Conservation (phyloP, 2,329 filamentous ascomycete species). For the Venturia effusa region DNA sequence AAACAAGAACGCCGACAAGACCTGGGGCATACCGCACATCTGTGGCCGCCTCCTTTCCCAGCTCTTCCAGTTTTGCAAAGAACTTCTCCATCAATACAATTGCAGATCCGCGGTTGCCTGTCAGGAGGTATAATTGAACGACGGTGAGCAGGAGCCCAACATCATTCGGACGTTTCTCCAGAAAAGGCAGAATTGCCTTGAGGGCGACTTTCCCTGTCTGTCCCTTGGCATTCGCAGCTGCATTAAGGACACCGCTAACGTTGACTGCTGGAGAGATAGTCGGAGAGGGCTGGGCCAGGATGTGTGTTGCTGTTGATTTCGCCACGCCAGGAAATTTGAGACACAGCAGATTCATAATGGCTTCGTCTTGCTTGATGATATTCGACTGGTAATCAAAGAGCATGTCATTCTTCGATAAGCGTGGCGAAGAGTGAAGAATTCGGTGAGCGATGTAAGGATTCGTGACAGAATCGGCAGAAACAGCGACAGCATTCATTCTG, state of each 20-base stretch:
- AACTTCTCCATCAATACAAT: conserved; percentile 66
- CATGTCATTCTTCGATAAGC: conserved; percentile 46
- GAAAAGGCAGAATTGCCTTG: conserved; percentile 55
- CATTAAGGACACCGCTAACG: conserved; percentile 53
- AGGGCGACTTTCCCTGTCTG: conserved; percentile 55
- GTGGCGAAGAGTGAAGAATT: conserved; percentile 44
- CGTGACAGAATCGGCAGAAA: conserved; percentile 27
- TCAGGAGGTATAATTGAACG: conserved; percentile 68
- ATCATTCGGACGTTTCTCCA: conserved; percentile 67
- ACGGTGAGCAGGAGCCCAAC: conserved; percentile 70
- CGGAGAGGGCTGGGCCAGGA: conserved; percentile 21
- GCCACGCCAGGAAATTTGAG: conserved; percentile 59
- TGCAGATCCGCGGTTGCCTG: conserved; percentile 61
- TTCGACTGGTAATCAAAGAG: conserved; percentile 62
- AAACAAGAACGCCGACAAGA: conserved; percentile 67
- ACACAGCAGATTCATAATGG: conserved; percentile 53
- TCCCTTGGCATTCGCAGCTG: conserved; percentile 61
- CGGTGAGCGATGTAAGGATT: conserved; percentile 63
- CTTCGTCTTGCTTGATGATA: conserved; percentile 50
- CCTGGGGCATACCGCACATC: conserved; percentile 76
- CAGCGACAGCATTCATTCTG: conserved; percentile 52
- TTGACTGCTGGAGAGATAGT: conserved; percentile 42
- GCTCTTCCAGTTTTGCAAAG: conserved; percentile 58
- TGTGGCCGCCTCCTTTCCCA: conserved; percentile 43
- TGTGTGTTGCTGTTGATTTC: conserved; percentile 40